Evolutionary conservation across 192 early-diverging fungal species (phyloP), one percentile per base, ranked within the genome.

Genomic region (Entomortierella lignicola): DNA sequence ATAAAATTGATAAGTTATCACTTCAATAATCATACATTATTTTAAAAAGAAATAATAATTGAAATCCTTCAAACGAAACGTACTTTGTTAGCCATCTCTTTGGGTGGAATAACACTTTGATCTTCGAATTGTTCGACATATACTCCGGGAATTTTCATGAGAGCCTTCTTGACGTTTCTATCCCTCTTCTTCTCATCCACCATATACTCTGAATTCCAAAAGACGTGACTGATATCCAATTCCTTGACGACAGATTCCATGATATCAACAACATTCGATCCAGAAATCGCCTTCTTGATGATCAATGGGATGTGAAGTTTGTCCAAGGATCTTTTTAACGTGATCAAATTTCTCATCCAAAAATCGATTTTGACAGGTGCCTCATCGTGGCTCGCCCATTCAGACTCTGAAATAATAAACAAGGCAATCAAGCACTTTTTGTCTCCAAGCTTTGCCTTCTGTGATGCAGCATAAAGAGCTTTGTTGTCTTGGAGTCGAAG

Each of bases 151-250:
- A 47, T 13, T 47, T 60, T 66, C 2, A 68, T 31, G 4, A 82
- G 29, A 30, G 67, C 23, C 20, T 57, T 34, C 63, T 62, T 48
- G 34, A 83, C 77, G 1, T 42, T 62, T 8, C 21, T 57, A 60
- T 89, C 87, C 37, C 88, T 72, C 26, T 59, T 54, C 43, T 20
- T 43, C 53, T 89, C 89, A 57, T 90, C 74, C 13, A 86, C 81
- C 66, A 89, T 85, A 42, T 85, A 87, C 61, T 92, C 91, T 2
- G 52, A 37, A 66, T 91, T 92, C 63, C 77, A 85, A 48, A 77
- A 85, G 31, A 91, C 55, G 26, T 85, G 60, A 20, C 60, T 68
- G 15, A 85, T 80, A 31, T 71, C 71, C 27, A 82, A 18, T 8
- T 57, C 43, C 17, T 62, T 57, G 50, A 69, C 77, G 25, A 71